phyloP scores from a whole-genome alignment of 2,329 filamentous ascomycete species.

The Ambrosiella cleistominuta region DNA sequence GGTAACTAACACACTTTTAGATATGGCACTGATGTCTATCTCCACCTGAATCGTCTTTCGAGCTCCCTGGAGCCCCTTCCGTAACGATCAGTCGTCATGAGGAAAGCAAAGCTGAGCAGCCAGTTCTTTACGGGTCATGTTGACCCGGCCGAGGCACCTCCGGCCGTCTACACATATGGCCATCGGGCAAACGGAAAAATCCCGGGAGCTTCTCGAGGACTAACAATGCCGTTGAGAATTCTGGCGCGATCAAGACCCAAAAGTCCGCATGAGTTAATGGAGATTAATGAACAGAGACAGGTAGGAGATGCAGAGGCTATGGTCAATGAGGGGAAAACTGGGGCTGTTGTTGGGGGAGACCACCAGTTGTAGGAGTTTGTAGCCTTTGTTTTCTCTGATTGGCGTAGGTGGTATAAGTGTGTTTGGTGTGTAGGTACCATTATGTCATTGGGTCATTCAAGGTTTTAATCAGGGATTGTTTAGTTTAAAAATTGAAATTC shows the following conservation, averaged over 20 bases:
- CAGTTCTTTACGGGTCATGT: conserved; percentile 9
- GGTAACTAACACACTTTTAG: conserved; percentile 26
- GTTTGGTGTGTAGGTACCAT: too few species aligned
- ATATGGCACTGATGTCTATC: conserved; percentile 95
- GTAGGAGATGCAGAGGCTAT: conserved; percentile 74
- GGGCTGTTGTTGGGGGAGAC: conserved; percentile 17
- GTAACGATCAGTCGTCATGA: conserved; percentile 86
- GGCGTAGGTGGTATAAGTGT: too few species aligned
- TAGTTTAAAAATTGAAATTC: neutral
- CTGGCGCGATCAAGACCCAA: conserved; percentile 52
- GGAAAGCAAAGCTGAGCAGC: conserved; percentile 28
- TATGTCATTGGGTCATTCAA: neutral
- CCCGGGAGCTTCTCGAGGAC: conserved; percentile 35
- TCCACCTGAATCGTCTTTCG: conserved; percentile 88
- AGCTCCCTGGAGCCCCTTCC: conserved; percentile 92
- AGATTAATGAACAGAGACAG: conserved; percentile 74
- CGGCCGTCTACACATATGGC: conserved; percentile 18
- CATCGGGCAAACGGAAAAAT: conserved; percentile 14
- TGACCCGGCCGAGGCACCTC: conserved; percentile 23
- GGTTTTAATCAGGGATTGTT: neutral
- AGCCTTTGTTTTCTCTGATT: too few species aligned
- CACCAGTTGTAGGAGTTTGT: conserved; percentile 20
- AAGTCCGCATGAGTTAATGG: conserved; percentile 28
- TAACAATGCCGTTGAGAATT: conserved; percentile 42
- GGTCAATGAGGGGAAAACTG: conserved; percentile 35